phyloP scores from a whole-genome alignment of 2,329 filamentous ascomycete genomes.

The Colletotrichum coccodes region DNA sequence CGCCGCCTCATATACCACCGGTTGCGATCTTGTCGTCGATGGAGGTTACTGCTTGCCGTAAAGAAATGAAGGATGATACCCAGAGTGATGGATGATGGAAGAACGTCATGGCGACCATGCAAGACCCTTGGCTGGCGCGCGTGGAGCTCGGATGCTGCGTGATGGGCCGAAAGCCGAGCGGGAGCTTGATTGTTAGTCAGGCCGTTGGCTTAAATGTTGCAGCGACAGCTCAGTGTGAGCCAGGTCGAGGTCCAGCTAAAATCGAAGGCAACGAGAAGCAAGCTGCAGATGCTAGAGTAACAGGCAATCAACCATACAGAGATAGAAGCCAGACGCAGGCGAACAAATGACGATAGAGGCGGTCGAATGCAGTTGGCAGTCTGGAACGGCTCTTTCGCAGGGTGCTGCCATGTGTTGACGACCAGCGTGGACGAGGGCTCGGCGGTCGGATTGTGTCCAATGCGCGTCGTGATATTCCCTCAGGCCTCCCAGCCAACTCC shows the following conservation, averaged over 20 bases:
- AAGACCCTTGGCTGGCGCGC: background rate
- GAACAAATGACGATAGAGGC: background rate
- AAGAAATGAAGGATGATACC: slow-evolving; percentile 14
- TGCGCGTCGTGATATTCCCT: slow-evolving; percentile 3
- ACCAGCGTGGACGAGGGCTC: background rate
- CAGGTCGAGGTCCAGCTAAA: background rate
- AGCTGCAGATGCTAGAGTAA: background rate
- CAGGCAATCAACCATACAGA: background rate
- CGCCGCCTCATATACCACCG: slow-evolving; percentile 85
- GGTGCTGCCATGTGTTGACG: background rate
- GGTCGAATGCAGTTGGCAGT: background rate
- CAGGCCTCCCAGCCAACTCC: background rate
- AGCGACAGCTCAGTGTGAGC: background rate
- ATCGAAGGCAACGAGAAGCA: background rate
- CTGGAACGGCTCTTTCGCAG: background rate
- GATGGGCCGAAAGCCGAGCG: background rate
- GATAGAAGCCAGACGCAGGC: background rate
- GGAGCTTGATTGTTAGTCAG: background rate
- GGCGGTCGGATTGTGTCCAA: background rate
- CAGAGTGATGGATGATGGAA: background rate
- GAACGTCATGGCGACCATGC: background rate
- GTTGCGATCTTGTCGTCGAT: slow-evolving; percentile 78
- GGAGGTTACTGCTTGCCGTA: slow-evolving; percentile 74
- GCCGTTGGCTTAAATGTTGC: background rate
- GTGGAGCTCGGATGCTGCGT: background rate